phyloP scores from a whole-genome alignment of 495 filamentous ascomycete species.

The Hypoxylon crocopeplum region DNA sequence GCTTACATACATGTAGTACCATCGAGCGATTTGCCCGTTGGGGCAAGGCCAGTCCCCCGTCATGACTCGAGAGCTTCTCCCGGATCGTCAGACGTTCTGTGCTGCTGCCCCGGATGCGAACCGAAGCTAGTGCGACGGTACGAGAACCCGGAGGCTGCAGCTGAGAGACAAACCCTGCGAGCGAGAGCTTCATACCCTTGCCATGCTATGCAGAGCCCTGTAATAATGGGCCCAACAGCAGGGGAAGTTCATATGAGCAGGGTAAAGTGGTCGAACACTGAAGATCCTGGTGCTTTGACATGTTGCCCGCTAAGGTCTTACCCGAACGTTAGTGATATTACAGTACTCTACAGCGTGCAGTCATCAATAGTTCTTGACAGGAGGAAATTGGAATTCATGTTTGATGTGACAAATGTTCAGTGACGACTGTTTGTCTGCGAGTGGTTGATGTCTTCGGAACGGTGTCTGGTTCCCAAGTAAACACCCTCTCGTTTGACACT shows the following conservation, averaged over 20 bases:
- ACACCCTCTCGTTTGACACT: too few species aligned
- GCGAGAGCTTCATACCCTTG: conserved; percentile 27
- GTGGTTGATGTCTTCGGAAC: background rate
- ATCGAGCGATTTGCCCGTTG: conserved; percentile 7
- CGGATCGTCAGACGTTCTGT: conserved; percentile 18
- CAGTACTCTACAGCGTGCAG: background rate
- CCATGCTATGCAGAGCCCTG: conserved; percentile 22
- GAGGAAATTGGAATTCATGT: too few species aligned
- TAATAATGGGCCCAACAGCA: conserved; percentile 23
- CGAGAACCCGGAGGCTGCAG: conserved; percentile 15
- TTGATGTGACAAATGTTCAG: too few species aligned
- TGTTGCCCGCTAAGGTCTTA: background rate
- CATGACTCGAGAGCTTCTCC: background rate
- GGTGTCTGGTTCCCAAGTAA: too few species aligned
- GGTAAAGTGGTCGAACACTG: conserved; percentile 13
- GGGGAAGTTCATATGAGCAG: conserved; percentile 16
- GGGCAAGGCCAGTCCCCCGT: background rate
- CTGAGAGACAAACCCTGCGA: conserved; percentile 5
- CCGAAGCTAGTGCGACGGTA: conserved; percentile 31
- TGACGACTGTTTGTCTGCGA: background rate
- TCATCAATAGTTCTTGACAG: background rate
- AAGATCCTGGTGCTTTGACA: conserved; percentile 23
- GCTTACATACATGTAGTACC: background rate
- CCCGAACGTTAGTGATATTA: conserved; percentile 5
- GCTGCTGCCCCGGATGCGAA: conserved; percentile 27